phyloP scores from a whole-genome alignment of 1,139 yeast species.

The Lodderomyces jiufengensis region DNA sequence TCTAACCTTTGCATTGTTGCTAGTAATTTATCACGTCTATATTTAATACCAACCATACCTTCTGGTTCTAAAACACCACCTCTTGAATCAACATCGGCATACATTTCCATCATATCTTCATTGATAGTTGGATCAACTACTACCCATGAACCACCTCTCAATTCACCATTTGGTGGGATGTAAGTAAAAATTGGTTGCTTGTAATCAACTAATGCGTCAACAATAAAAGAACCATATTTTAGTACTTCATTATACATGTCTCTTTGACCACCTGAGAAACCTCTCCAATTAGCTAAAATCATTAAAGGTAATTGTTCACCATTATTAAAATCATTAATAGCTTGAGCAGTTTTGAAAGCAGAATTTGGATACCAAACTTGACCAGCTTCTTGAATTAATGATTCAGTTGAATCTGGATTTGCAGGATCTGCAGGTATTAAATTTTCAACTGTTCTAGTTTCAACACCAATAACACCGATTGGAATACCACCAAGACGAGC shows the following conservation, averaged over 20 bases:
- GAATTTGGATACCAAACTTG: slow-evolving; percentile 99
- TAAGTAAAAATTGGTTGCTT: slow-evolving; percentile 95
- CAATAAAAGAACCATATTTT: slow-evolving; percentile 94
- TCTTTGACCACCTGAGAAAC: slow-evolving; percentile 99
- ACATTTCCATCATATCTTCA: slow-evolving; percentile 98
- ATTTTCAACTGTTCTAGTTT: slow-evolving; percentile 85
- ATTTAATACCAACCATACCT: slow-evolving; percentile 98
- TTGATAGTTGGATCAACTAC: slow-evolving; percentile 98
- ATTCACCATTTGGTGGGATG: slow-evolving; percentile 96
- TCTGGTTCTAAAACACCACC: slow-evolving; percentile 99
- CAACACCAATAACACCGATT: slow-evolving; percentile 96
- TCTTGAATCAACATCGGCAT: slow-evolving; percentile 93
- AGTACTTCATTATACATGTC: slow-evolving; percentile 98
- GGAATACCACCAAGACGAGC: slow-evolving; percentile 99
- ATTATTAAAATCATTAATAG: slow-evolving; percentile 92
- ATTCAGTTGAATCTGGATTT: slow-evolving; percentile 89
- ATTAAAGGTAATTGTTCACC: slow-evolving; percentile 97
- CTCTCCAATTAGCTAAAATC: slow-evolving; percentile 99
- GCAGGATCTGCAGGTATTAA: slow-evolving; percentile 97
- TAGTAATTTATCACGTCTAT: slow-evolving; percentile 86
- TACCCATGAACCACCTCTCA: slow-evolving; percentile 99
- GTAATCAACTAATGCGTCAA: slow-evolving; percentile 92
- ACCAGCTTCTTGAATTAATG: slow-evolving; percentile 90
- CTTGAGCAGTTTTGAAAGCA: slow-evolving; percentile 98
- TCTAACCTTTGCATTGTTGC: slow-evolving; percentile 91